Evolutionary conservation across 2,329 filamentous ascomycete genomes (phyloP).

Genomic region (Calonectria pseudoreteaudii): DNA sequence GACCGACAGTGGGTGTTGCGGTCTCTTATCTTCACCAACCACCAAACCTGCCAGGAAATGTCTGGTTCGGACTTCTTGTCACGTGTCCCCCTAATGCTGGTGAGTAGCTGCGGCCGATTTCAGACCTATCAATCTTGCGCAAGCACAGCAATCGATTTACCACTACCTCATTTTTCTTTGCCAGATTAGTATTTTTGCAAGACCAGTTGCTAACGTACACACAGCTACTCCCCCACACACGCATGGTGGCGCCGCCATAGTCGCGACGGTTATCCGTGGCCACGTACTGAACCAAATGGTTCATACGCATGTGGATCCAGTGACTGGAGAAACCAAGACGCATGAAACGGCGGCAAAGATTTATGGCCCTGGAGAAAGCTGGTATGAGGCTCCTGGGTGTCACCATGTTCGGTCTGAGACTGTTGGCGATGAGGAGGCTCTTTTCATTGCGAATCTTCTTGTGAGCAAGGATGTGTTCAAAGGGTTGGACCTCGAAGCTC

Average conservation of each 20-base stretch:
- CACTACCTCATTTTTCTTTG: neutral
- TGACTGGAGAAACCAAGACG: constrained; percentile 9
- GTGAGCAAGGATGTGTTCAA: constrained; percentile 26
- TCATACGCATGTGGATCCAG: constrained; percentile 20
- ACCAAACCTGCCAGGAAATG: constrained; percentile 21
- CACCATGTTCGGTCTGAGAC: constrained; percentile 34
- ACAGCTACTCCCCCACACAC: constrained; percentile 30
- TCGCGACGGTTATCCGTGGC: constrained; percentile 27
- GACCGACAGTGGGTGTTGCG: constrained; percentile 24
- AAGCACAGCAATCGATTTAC: neutral
- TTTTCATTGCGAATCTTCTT: constrained; percentile 29
- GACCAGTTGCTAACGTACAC: neutral
- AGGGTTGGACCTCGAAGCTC: constrained; percentile 19
- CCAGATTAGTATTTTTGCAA: neutral
- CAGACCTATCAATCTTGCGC: neutral
- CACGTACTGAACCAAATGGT: constrained; percentile 34
- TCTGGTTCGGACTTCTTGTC: constrained; percentile 25
- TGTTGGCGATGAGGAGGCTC: constrained; percentile 25
- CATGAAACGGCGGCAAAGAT: constrained; percentile 29
- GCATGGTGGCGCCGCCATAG: constrained; percentile 25
- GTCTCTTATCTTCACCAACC: constrained; percentile 22
- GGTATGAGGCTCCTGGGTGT: constrained; percentile 34
- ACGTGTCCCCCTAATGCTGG: constrained; percentile 26
- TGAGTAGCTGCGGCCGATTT: neutral
- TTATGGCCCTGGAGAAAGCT: constrained; percentile 31